Conservation (phyloP, 2,329 filamentous ascomycete genomes). For the Ascochyta pisi region DNA sequence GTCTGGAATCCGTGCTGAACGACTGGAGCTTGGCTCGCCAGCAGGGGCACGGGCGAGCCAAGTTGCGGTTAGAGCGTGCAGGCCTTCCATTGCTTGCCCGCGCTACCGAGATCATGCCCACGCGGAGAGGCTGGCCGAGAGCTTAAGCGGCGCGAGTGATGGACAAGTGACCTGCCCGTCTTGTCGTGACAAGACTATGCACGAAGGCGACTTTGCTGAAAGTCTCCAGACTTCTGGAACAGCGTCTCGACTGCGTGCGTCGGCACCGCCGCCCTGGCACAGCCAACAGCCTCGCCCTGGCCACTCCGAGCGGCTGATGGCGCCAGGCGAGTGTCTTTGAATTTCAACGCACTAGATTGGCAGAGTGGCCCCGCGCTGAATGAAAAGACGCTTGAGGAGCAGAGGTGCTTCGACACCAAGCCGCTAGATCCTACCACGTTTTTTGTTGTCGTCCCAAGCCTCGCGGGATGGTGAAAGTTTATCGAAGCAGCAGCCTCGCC, state of each 20-base stretch:
- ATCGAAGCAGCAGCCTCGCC: constrained; percentile 11
- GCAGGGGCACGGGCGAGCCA: constrained; percentile 13
- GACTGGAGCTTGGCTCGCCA: constrained; percentile 28
- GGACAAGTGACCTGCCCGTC: constrained; percentile 22
- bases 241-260: constrained; percentile 13
- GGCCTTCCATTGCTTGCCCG: constrained; percentile 15
- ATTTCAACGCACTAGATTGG: constrained; percentile 1
- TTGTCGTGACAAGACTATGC: constrained; percentile 15
- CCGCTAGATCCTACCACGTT: constrained; percentile 16
- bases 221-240: constrained; percentile 12
- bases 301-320: constrained; percentile 2
- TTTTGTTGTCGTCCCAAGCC: constrained; percentile 7
- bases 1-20: constrained; percentile 22
- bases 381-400: constrained; percentile 5
- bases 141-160: constrained; percentile 20
- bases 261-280: constrained; percentile 9
- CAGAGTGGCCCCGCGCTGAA: constrained; percentile 5
- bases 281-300: constrained; percentile 14
- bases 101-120: constrained; percentile 10
- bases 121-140: constrained; percentile 31
- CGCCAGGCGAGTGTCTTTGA: background rate
- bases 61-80: constrained; percentile 19
- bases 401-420: constrained; percentile 16
- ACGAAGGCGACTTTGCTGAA: constrained; percentile 5
- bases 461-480: constrained; percentile 5